These are phyloP conservation scores for Geotrichum australiense DNA, from an alignment of 1,139 yeast genomes.

Conservation along the genomic window DNA sequence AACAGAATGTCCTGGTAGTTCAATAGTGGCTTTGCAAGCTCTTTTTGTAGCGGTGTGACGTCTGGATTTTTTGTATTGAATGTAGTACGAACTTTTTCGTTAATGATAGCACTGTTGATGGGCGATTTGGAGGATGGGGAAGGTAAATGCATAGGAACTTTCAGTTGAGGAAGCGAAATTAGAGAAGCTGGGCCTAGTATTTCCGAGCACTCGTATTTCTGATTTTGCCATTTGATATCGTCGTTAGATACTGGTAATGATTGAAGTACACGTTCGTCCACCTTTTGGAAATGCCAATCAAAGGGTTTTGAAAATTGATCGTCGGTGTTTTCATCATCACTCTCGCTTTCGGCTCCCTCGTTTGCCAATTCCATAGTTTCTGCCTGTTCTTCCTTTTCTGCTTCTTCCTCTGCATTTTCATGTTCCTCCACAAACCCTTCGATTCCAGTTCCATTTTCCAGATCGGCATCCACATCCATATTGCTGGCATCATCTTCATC, in stretches of 20 bases:
- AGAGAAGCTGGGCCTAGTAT: constrained; percentile 8
- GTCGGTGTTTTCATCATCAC: constrained; percentile 37
- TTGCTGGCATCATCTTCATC: constrained; percentile 15
- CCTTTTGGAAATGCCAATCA: constrained; percentile 56
- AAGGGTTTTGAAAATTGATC: constrained; percentile 44
- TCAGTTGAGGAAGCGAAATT: constrained; percentile 5
- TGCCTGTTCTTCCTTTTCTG: constrained; percentile 29
- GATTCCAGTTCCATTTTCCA: constrained; percentile 23
- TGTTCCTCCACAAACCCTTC: constrained; percentile 23
- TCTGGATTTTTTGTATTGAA: constrained; percentile 18
- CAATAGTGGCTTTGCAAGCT: constrained; percentile 55
- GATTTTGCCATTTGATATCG: constrained; percentile 13
- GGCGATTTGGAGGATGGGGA: constrained; percentile 3
- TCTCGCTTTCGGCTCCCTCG: constrained; percentile 31
- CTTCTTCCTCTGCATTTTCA: constrained; percentile 26
- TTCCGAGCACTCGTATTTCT: constrained; percentile 11
- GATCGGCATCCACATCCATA: background rate
- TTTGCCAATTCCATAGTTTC: constrained; percentile 24
- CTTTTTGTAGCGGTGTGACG: constrained; percentile 37
- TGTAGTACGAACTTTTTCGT: constrained; percentile 12
- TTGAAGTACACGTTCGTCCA: constrained; percentile 10
- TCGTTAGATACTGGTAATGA: constrained; percentile 10
- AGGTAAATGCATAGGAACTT: background rate
- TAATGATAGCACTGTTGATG: constrained; percentile 5
- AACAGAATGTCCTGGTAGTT: constrained; percentile 66